Evolutionary conservation across 1,284 basidiomycete genomes (phyloP).

Genomic region (Pseudozyma hubeiensis): DNA sequence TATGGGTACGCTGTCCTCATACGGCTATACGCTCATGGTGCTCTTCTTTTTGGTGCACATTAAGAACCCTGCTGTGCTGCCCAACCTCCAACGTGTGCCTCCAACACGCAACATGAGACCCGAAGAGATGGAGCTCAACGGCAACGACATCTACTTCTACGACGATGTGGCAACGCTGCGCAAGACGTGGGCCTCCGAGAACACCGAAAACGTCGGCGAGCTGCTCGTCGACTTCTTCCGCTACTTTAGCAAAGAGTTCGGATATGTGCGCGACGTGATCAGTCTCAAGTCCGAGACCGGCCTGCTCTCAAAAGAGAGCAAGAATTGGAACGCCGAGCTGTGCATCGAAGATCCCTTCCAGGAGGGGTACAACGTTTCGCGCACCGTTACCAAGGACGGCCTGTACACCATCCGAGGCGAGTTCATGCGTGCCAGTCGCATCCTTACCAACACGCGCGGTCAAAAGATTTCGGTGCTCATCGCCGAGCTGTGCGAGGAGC

Average conservation of each 20-base stretch:
- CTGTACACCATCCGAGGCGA: constrained; percentile 97
- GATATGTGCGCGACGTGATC: constrained; percentile 89
- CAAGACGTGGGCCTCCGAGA: constrained; percentile 91
- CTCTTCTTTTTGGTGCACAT: constrained; percentile 97
- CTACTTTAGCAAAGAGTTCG: constrained; percentile 93
- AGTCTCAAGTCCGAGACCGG: constrained; percentile 84
- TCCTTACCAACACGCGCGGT: constrained; percentile 58
- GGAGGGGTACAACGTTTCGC: constrained; percentile 90
- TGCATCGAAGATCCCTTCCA: constrained; percentile 90
- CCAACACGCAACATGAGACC: constrained; percentile 56
- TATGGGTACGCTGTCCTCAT: constrained; percentile 93
- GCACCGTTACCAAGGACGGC: constrained; percentile 96
- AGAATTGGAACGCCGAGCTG: constrained; percentile 89
- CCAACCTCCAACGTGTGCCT: constrained; percentile 69
- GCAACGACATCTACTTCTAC: constrained; percentile 80
- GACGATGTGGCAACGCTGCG: constrained; percentile 93
- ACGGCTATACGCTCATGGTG: constrained; percentile 96
- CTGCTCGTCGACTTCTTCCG: constrained; percentile 98
- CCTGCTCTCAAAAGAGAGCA: constrained; percentile 85
- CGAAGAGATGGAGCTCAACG: constrained; percentile 81
- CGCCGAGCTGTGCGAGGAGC: constrained; percentile 66
- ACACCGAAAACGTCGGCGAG: constrained; percentile 91
- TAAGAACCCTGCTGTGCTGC: constrained; percentile 73
- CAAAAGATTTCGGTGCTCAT: constrained; percentile 58
- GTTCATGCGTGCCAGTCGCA: constrained; percentile 92